These are phyloP conservation scores for Cichorium intybus DNA, from an alignment of 140 eudicot genomes.

Conservation along the genomic window DNA sequence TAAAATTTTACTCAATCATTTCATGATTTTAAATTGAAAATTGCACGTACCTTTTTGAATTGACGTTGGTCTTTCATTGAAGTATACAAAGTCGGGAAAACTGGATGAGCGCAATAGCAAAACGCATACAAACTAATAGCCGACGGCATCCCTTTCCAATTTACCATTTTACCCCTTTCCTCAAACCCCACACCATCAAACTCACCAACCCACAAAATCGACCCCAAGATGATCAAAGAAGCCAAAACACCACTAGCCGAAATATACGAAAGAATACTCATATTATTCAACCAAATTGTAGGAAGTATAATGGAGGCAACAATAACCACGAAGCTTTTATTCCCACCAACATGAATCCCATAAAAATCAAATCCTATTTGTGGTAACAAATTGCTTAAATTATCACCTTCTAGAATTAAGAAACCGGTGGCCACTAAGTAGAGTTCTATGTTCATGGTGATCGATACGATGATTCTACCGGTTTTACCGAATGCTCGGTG, in stretches of 20 bases:
- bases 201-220: slow-evolving; percentile 65
- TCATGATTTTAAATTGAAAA: not conserved
- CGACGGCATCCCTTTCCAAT: slow-evolving; percentile 57
- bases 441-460: slow-evolving; percentile 69
- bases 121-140: slow-evolving; percentile 67
- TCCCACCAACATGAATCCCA: slow-evolving; percentile 59
- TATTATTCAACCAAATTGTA: slow-evolving; percentile 54
- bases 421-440: slow-evolving; percentile 82
- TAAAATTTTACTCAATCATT: too few species aligned
- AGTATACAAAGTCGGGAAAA: slow-evolving; percentile 70
- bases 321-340: slow-evolving; percentile 51
- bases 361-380: slow-evolving; percentile 33
- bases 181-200: slow-evolving; percentile 72
- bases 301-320: slow-evolving; percentile 68
- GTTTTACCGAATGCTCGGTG: slow-evolving; percentile 65
- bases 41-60: slow-evolving; percentile 56
- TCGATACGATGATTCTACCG: slow-evolving; percentile 59
- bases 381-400: slow-evolving; percentile 61
- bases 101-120: slow-evolving; percentile 85
- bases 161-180: slow-evolving; percentile 43
- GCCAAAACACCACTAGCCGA: slow-evolving; percentile 87
- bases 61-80: slow-evolving; percentile 57
- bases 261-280: slow-evolving; percentile 76
- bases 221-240: slow-evolving; percentile 57
- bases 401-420: slow-evolving; percentile 84